Evolutionary conservation across 176 grass and related monocot genomes (phyloP).

Genomic region (Chloris gayana): DNA sequence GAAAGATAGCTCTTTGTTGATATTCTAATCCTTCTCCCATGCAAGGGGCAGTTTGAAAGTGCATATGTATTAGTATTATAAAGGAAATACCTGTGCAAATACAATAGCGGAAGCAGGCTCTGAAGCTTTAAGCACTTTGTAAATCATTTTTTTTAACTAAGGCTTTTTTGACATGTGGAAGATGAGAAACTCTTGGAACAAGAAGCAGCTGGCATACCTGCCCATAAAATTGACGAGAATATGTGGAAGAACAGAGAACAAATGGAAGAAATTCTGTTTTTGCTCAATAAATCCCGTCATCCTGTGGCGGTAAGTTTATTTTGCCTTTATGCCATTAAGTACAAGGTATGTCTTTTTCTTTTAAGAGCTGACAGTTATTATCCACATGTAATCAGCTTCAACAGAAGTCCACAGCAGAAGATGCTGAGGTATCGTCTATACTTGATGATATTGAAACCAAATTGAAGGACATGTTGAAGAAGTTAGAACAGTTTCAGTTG

Average conservation of each 20-base stretch:
- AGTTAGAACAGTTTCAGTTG: slow-evolving; percentile 79
- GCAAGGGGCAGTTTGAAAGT: not conserved
- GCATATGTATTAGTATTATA: not conserved
- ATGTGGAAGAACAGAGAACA: slow-evolving; percentile 99
- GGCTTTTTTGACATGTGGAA: slow-evolving; percentile 44
- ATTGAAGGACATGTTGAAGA: slow-evolving; percentile 75
- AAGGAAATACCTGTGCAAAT: slow-evolving; percentile 14
- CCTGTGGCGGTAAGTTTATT: slow-evolving; percentile 64
- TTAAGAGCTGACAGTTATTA: slow-evolving; percentile 23
- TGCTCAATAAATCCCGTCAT: slow-evolving; percentile 58
- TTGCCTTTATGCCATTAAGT: slow-evolving; percentile 9
- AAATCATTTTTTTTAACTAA: not conserved
- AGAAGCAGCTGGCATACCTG: slow-evolving; percentile 70
- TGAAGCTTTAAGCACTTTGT: not conserved
- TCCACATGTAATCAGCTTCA: slow-evolving; percentile 65
- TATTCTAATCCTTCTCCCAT: too few relatives aligned
- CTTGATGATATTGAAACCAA: slow-evolving; percentile 77
- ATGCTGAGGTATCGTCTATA: slow-evolving; percentile 50
- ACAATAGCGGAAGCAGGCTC: not conserved
- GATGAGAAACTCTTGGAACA: slow-evolving; percentile 68
- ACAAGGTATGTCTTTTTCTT: slow-evolving; percentile 26
- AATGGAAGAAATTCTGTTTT: slow-evolving; percentile 92
- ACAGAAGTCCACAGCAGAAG: slow-evolving; percentile 61
- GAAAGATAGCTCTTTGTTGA: too few relatives aligned
- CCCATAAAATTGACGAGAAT: slow-evolving; percentile 96